Evolutionary conservation across 768 basidiomycete species (phyloP).

Genomic region (Flagelloscypha sp.): DNA sequence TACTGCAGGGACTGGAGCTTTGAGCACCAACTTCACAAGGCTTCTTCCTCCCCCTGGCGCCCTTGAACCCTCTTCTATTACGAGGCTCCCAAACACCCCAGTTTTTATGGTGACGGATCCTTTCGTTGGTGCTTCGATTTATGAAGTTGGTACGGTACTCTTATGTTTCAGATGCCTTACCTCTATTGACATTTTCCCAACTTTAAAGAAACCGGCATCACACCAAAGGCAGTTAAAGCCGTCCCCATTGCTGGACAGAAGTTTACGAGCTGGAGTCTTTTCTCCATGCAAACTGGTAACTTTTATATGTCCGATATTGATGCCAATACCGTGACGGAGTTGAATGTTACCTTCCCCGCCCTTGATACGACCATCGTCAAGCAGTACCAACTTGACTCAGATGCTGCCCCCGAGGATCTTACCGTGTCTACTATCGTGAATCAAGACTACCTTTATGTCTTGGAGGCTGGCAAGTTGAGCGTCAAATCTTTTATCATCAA

Average conservation of each 20-base stretch:
- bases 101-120: conserved; percentile 34
- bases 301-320: conserved; percentile 38
- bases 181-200: conserved; percentile 32
- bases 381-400: no score
- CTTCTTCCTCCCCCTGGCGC: conserved; percentile 31
- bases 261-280: conserved; percentile 36
- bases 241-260: conserved; percentile 29
- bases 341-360: conserved; percentile 36
- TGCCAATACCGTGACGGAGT: conserved; percentile 34
- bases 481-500: no score
- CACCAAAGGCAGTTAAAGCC: conserved; percentile 19
- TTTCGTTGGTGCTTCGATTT: no score
- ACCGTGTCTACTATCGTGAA: no score
- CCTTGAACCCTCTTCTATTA: conserved; percentile 41
- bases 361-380: conserved; percentile 36
- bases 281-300: conserved; percentile 32
- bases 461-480: no score
- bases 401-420: no score
- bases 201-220: conserved; percentile 19
- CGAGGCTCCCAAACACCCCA: conserved; percentile 29
- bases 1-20: conserved; percentile 36
- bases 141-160: no score
- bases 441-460: no score
- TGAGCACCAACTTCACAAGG: conserved; percentile 25
- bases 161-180: no score